Conservation (phyloP, 371 early-diverging fungal genomes). For the Batrachochytrium dendrobatidis region DNA sequence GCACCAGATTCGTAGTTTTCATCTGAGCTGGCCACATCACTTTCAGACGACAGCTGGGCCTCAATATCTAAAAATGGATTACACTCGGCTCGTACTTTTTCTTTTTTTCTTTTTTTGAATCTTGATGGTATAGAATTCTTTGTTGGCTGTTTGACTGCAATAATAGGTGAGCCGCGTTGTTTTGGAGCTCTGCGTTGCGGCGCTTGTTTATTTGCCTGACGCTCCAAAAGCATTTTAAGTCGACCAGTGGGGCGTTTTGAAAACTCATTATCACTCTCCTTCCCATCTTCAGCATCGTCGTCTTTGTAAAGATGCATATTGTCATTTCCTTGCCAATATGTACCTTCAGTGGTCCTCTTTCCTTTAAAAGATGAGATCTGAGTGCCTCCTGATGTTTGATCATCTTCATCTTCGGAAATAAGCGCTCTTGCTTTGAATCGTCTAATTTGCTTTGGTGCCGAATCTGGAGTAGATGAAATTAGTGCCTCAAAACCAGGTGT, state of each 20-base stretch:
- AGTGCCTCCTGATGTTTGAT: not conserved
- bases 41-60: slow-evolving; percentile 16
- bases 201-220: not conserved
- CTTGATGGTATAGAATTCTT: not conserved
- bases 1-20: not conserved
- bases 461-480: not conserved
- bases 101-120: not conserved
- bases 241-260: too few relatives aligned
- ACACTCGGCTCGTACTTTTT: not conserved
- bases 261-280: too few relatives aligned
- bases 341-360: not conserved
- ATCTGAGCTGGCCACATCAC: slow-evolving; percentile 5
- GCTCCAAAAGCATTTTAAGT: not conserved
- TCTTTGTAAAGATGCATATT: too few relatives aligned
- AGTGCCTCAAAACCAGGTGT: too few relatives aligned
- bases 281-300: too few relatives aligned
- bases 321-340: too few relatives aligned
- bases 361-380: not conserved
- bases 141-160: not conserved
- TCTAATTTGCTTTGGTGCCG: not conserved
- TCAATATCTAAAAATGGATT: slow-evolving; percentile 23
- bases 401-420: not conserved
- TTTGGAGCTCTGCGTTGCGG: not conserved
- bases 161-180: not conserved
- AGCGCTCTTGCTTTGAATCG: not conserved